phyloP scores from a whole-genome alignment of 495 filamentous ascomycete species.

The Penicilliopsis zonata region DNA sequence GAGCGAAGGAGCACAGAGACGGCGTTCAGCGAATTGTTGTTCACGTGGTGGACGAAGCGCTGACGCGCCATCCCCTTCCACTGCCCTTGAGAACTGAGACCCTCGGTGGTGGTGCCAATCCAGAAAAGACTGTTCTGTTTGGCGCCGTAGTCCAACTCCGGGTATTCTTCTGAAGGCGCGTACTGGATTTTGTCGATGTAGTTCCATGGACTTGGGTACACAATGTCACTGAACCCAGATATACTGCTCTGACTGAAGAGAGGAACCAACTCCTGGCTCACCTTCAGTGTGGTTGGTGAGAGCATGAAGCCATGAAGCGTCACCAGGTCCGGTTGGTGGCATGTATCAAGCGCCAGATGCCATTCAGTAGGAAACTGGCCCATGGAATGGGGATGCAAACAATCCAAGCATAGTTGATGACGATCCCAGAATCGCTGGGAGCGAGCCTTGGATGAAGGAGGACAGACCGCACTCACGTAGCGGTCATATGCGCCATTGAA shows the following conservation, averaged over 20 bases:
- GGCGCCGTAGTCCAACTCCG: slow-evolving; percentile 25
- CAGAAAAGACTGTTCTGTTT: slow-evolving; percentile 39
- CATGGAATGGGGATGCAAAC: slow-evolving; percentile 53
- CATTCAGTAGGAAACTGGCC: slow-evolving; percentile 55
- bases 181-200: slow-evolving; percentile 38
- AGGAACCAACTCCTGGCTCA: slow-evolving; percentile 51
- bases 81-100: slow-evolving; percentile 34
- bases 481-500: slow-evolving; percentile 33
- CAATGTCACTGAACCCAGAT: slow-evolving; percentile 38
- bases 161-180: slow-evolving; percentile 19
- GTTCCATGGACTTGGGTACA: slow-evolving; percentile 38
- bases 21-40: slow-evolving; percentile 36
- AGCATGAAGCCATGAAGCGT: slow-evolving; percentile 61
- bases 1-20: slow-evolving; percentile 28
- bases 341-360: slow-evolving; percentile 51
- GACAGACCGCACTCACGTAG: slow-evolving; percentile 40
- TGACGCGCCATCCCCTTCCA: slow-evolving; percentile 51
- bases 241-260: slow-evolving; percentile 66
- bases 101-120: slow-evolving; percentile 46
- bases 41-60: slow-evolving; percentile 41
- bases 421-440: slow-evolving; percentile 29
- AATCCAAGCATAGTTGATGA: slow-evolving; percentile 47
- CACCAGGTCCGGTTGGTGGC: slow-evolving; percentile 70
- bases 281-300: slow-evolving; percentile 47
- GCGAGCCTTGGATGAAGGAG: slow-evolving; percentile 44